A percentile compares a stretch with the other conserved stretches of the same genome.
phyloP scores from a whole-genome alignment of 805 yeast genomes.

The Metschnikowia proteae region DNA sequence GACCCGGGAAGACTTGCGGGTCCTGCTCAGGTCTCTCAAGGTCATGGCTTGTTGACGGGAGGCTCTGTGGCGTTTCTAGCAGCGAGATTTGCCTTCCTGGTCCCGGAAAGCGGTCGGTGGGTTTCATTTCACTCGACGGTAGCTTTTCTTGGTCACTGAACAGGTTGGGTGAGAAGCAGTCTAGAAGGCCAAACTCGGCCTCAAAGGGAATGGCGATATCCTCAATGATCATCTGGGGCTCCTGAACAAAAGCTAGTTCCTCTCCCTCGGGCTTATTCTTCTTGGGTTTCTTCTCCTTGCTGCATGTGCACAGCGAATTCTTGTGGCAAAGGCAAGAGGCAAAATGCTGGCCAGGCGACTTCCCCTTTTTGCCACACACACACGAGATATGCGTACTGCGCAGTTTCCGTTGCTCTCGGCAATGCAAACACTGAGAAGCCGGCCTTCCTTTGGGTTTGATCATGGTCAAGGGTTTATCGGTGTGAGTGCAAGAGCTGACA shows the following conservation, averaged over 20 bases:
- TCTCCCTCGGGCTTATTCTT: constrained; percentile 7
- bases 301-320: constrained; percentile 40
- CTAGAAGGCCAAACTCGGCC: constrained; percentile 37
- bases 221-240: constrained; percentile 17
- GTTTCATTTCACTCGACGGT: neutral
- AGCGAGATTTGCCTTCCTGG: neutral
- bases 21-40: neutral
- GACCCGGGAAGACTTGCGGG: neutral
- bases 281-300: constrained; percentile 21
- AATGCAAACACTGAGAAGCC: constrained; percentile 83
- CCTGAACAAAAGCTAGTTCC: neutral
- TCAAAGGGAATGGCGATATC: constrained; percentile 32
- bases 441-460: constrained; percentile 98
- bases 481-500: constrained; percentile 89
- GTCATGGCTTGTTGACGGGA: neutral
- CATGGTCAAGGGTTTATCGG: constrained; percentile 85
- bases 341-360: constrained; percentile 36
- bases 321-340: constrained; percentile 38
- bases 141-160: neutral
- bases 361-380: constrained; percentile 58
- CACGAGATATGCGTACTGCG: constrained; percentile 69
- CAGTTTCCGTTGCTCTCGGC: constrained; percentile 67
- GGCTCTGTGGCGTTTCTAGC: neutral
- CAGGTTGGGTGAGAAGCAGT: constrained; percentile 26
- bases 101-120: neutral